Evolutionary conservation across 208 protist genomes (phyloP).

Genomic region (Acanthamoeba royreba): DNA sequence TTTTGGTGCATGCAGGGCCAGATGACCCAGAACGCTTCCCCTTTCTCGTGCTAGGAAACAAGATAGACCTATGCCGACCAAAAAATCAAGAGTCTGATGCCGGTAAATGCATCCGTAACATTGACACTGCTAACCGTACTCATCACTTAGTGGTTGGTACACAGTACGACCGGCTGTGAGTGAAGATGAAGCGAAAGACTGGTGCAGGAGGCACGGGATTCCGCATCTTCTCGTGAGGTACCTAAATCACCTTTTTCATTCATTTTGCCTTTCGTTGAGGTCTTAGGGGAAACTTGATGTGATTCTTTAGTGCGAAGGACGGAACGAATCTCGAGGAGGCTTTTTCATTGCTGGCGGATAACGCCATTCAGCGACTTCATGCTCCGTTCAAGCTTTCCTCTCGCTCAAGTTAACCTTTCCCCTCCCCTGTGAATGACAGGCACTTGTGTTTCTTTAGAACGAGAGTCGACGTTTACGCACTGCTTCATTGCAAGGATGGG

Average conservation of each 20-base stretch:
- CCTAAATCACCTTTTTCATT: not conserved
- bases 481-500: too few relatives aligned
- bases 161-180: not conserved
- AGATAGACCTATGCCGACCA: slow-evolving; percentile 82
- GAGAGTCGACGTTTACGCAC: too few relatives aligned
- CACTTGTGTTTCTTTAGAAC: too few relatives aligned
- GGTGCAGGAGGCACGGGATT: not conserved
- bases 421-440: too few relatives aligned
- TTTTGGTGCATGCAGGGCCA: slow-evolving; percentile 23
- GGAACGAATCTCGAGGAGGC: slow-evolving; percentile 9
- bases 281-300: not conserved
- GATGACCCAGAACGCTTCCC: slow-evolving; percentile 74
- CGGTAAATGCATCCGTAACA: too few relatives aligned
- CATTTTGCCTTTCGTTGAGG: not conserved
- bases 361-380: slow-evolving; percentile 27
- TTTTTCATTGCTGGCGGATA: not conserved
- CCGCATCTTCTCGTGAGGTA: slow-evolving; percentile 2
- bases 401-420: too few relatives aligned
- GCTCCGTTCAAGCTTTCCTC: not conserved
- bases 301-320: not conserved
- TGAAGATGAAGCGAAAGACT: not conserved
- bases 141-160: too few relatives aligned
- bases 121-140: too few relatives aligned
- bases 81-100: too few relatives aligned
- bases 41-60: slow-evolving; percentile 96